A percentile compares a stretch with the other conserved stretches of the same genome.
Evolutionary conservation across 2,329 filamentous ascomycete genomes (phyloP).

Genomic region (Penicillium sp.): DNA sequence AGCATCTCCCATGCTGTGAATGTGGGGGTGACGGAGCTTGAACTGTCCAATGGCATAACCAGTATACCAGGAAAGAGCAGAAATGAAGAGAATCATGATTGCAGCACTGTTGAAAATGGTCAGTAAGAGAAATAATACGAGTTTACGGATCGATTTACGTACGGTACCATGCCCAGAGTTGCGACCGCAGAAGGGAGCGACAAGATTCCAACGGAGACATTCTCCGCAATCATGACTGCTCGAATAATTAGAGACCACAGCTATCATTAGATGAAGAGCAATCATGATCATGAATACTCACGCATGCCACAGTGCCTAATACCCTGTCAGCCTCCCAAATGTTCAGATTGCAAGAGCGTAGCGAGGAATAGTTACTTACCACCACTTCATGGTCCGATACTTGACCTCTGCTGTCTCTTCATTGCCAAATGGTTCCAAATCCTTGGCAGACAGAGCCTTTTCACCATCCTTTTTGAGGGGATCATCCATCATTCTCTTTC

Average conservation of each 20-base stretch:
- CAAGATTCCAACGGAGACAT: conserved; percentile 61
- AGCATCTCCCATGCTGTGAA: conserved; percentile 70
- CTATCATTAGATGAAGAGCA: conserved; percentile 13
- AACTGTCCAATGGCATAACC: conserved; percentile 64
- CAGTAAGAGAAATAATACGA: not conserved
- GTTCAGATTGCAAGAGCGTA: not conserved
- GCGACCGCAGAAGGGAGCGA: conserved; percentile 59
- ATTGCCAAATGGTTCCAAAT: conserved; percentile 44
- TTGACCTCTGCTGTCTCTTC: conserved; percentile 49
- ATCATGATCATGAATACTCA: conserved; percentile 9
- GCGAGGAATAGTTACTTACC: conserved; percentile 24
- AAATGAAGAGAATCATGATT: conserved; percentile 58
- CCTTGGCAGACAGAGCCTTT: conserved; percentile 22
- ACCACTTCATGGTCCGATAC: conserved; percentile 56
- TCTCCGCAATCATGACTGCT: conserved; percentile 61
- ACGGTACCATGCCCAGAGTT: conserved; percentile 58
- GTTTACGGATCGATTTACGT: conserved; percentile 24
- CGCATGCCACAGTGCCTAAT: conserved; percentile 24
- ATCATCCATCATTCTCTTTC: conserved; percentile 15
- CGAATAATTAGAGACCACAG: not conserved
- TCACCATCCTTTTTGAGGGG: conserved; percentile 21
- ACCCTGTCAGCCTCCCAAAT: conserved; percentile 12
- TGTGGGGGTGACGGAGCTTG: conserved; percentile 59
- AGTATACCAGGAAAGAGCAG: conserved; percentile 61
- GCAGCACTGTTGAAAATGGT: conserved; percentile 44